Percentiles rank a stretch among this genome's conserved stretches.
Evolutionary conservation across 2,329 filamentous ascomycete species (phyloP).

Genomic region (Aspergillus fructus): DNA sequence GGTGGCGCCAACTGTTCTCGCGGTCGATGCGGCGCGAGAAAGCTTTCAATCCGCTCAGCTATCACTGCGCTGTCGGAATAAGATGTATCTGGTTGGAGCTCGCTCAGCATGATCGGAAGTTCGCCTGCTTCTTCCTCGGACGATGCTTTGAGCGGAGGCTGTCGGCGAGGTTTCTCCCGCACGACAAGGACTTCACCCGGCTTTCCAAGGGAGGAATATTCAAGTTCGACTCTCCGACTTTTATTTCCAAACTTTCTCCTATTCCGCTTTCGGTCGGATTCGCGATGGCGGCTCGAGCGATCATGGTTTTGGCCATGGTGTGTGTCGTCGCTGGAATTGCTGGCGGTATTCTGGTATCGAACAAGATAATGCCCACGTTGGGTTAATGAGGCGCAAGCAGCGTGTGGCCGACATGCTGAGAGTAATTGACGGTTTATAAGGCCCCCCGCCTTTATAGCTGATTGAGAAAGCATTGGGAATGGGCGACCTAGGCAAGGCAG

Average conservation of each 20-base stretch:
- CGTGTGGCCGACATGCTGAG: constrained; percentile 9
- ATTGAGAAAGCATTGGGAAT: constrained; percentile 28
- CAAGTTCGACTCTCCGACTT: constrained; percentile 19
- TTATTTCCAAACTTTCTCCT: neutral
- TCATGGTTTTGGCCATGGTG: neutral
- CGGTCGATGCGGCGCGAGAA: constrained; percentile 23
- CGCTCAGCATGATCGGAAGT: constrained; percentile 27
- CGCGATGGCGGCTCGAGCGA: neutral
- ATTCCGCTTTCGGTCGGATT: neutral
- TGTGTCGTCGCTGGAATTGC: neutral
- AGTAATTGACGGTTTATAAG: constrained; percentile 22
- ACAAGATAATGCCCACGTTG: constrained; percentile 16
- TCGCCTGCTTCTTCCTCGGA: constrained; percentile 10
- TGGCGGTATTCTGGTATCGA: constrained; percentile 22
- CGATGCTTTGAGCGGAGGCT: constrained; percentile 7
- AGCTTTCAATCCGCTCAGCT: constrained; percentile 27
- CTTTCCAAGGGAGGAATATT: constrained; percentile 35
- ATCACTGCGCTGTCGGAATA: constrained; percentile 19
- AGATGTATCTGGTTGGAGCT: constrained; percentile 23
- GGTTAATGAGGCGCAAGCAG: constrained; percentile 5
- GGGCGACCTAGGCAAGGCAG: neutral
- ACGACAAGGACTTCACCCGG: constrained; percentile 40
- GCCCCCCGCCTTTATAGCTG: constrained; percentile 20
- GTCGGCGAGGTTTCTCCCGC: constrained; percentile 23
- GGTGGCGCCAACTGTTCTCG: constrained; percentile 24